Base-by-base conservation (phyloP, 176 grass and related monocot genomes). In the Poa pratensis region DNA sequence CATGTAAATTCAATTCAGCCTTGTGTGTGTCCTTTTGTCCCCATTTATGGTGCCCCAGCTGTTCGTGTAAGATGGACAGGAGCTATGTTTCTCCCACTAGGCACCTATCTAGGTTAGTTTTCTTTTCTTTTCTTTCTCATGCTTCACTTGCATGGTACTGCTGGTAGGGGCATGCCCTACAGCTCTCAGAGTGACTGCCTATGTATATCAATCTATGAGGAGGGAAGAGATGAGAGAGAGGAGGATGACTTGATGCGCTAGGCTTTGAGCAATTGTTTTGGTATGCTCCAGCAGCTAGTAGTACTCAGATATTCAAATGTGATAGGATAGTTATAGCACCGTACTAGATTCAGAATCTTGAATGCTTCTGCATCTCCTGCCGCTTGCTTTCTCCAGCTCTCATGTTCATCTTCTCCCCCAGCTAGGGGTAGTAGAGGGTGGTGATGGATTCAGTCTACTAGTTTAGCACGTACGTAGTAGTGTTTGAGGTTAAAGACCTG, bases 11-110 rank as follows among this genome's bases (percentile, higher is more conserved):
- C 58, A 83, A 82, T 86, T 32, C 64, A 39, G 84, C 80, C 80
- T 68, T 72, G 35, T 79, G 32, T 27, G 49, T 78, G 84, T 90
- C 88, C 84, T 83, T 90, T 83, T 90, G 88, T 27, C 80, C 37
- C 84, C 67, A 80, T 90, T 90, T 75, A 83, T 90, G 82, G 74
- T 83, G 80, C 77, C 71, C 80, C 82, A 85, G 77, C 80, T 79
- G 58, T 39, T 67, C 46, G 40, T 87, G 80, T 54, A 83, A 67
- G 73, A 66, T 78, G 79, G 72, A 3, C 78, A 82, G 88, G 30
- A 52, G 40, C 63, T 35, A 89, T 76, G 80, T 79, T 40, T 52
- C 50, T 84, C 67, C 43, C 34, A 30, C 40, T 40, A 76, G 70
- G 61, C 77, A 75, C 61, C 79, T 85, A 61, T 71, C 42, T 61